Base-by-base conservation (phyloP, 2,329 filamentous ascomycete genomes). In the Cladophialophora carrionii region DNA sequence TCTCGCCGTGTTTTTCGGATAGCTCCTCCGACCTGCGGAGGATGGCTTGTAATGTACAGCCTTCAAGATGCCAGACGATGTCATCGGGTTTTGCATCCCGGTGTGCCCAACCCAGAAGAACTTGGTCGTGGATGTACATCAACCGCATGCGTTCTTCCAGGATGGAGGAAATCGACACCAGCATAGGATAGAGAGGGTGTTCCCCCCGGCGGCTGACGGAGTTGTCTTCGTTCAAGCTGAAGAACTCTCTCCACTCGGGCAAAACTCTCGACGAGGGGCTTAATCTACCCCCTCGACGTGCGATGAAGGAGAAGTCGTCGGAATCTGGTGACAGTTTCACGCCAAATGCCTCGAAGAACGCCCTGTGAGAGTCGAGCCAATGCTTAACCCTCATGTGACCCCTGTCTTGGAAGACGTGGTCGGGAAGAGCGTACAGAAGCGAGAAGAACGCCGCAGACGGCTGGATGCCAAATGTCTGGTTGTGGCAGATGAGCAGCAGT, bases 1-100 rank as follows among this genome's bases (percentile, higher is more conserved):
- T 58, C 43, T 56, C 20, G 14, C 60, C 62, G 29, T 57, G 31
- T n/a, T 52, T 10, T 10, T 49, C 29, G 17, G 62, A 62, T 12
- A 64, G 34, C 32, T 43, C 49, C 12, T 57, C 10, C 6, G 62
- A 61, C 31, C 59, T 64, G 6, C 62, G 62, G 2, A 67, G 65
- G 12, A 67, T 63, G 14, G 65, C 62, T 29, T 59, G 65, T 26
- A 67, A 52, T 9, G 65, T 65, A 57, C 65, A 67, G 2, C 65
- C 65, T 48, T 67, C 65, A 6, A 67, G 46, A 63, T 67, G 65
- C 65, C 65, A 67, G 24, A 67, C 63, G 2, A 58, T 51, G 48
- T 67, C 65, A 9, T 56, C 65, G 12, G 61, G 34, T 26, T 52
- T n/a, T 9, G 65, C 54, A 34, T 67, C 59, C 22, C 65, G 58